Conservation (phyloP, 2,329 filamentous ascomycete species). For the Ophiosphaerella korrae region DNA sequence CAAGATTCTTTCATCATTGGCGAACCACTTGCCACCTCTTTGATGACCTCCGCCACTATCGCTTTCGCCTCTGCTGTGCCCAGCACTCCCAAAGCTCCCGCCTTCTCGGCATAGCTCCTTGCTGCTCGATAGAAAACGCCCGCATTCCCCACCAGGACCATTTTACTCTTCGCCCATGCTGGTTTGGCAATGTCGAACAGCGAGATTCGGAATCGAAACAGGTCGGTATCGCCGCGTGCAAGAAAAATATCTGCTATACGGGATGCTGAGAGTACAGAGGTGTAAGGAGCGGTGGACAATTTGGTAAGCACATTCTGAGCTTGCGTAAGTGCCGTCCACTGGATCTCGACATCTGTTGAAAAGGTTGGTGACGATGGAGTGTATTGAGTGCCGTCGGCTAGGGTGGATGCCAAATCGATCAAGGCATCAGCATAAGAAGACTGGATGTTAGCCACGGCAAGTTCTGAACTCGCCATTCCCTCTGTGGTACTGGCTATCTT, state of each 20-base stretch:
- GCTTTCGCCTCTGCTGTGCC: slow-evolving; percentile 55
- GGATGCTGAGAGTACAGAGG: slow-evolving; percentile 23
- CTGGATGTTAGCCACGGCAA: slow-evolving; percentile 57
- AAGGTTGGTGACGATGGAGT: slow-evolving; percentile 15
- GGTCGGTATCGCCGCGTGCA: slow-evolving; percentile 39
- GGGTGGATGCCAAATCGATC: slow-evolving; percentile 57
- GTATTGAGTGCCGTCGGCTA: slow-evolving; percentile 38
- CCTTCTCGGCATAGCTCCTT: slow-evolving; percentile 38
- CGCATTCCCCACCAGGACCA: slow-evolving; percentile 41
- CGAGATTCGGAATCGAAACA: slow-evolving; percentile 42
- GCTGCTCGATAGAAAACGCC: slow-evolving; percentile 48
- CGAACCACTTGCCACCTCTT: slow-evolving; percentile 41
- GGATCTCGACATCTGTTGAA: slow-evolving; percentile 24
- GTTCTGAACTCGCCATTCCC: slow-evolving; percentile 55
- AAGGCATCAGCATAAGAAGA: slow-evolving; percentile 64
- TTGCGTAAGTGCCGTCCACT: slow-evolving; percentile 42
- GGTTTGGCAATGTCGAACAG: slow-evolving; percentile 26
- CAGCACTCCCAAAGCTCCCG: slow-evolving; percentile 44
- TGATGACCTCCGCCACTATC: slow-evolving; percentile 54
- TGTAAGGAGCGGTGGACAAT: slow-evolving; percentile 23
- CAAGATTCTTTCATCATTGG: slow-evolving; percentile 48
- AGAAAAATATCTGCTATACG: slow-evolving; percentile 40
- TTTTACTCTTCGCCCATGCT: slow-evolving; percentile 39
- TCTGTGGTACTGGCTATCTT: slow-evolving; percentile 48
- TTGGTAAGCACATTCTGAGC: slow-evolving; percentile 36